These are phyloP conservation scores for Cercospora nicotianae DNA, from an alignment of 2,329 filamentous ascomycete genomes.

Conservation along the genomic window DNA sequence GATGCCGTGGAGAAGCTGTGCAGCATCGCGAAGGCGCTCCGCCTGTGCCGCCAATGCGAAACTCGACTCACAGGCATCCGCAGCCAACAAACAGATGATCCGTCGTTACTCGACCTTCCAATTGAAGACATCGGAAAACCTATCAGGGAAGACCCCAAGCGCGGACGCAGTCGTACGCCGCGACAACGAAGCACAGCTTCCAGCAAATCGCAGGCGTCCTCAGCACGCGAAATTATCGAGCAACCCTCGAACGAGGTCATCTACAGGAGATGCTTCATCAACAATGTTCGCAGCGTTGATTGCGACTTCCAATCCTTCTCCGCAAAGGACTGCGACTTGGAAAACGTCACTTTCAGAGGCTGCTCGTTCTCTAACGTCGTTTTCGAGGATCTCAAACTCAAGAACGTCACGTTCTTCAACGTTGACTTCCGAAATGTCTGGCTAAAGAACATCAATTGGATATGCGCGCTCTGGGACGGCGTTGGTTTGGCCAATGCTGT, in stretches of 20 bases:
- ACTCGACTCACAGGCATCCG: not conserved
- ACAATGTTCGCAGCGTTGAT: conserved; percentile 13
- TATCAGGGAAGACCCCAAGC: not conserved
- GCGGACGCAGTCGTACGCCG: not conserved
- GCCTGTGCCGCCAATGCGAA: conserved; percentile 12
- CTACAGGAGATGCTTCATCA: conserved; percentile 13
- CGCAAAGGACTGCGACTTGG: conserved; percentile 2
- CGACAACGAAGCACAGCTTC: not conserved
- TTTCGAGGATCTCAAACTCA: conserved; percentile 15
- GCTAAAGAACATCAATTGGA: conserved; percentile 11
- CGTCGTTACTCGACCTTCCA: conserved; percentile 9
- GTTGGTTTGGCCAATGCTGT: conserved; percentile 12
- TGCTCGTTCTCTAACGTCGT: conserved; percentile 15
- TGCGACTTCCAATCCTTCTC: conserved; percentile 15
- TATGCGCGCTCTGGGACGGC: conserved; percentile 7
- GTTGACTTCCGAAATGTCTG: conserved; percentile 13
- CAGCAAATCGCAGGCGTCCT: not conserved
- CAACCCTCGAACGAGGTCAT: conserved; percentile 8
- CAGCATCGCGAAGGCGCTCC: not conserved
- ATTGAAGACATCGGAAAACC: not conserved
- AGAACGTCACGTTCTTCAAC: conserved; percentile 15
- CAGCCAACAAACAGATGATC: not conserved
- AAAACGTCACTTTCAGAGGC: conserved; percentile 12
- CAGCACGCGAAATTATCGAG: not conserved
- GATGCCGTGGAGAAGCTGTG: conserved; percentile 5